Evolutionary conservation across 495 filamentous ascomycete genomes (phyloP), one percentile per base, ranked within the genome.

Genomic region (Penicillium antarcticum): DNA sequence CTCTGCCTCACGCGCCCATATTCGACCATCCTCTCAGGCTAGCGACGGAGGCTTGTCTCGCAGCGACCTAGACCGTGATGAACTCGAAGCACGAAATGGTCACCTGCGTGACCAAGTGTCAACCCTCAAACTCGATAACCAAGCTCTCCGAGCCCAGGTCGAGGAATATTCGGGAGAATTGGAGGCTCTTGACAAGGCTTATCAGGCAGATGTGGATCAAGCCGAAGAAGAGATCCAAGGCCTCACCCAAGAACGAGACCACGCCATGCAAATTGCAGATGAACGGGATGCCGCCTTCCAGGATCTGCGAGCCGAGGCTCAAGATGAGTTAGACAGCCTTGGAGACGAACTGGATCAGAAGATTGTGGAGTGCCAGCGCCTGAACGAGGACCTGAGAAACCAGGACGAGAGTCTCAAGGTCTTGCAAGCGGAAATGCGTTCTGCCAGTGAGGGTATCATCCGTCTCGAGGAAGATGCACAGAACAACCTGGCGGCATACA

Each of bases 401-500:
- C 75, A 74, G 29, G 70, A 75, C 17, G 92, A 97, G 51, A 90
- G 91, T 57, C 88, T 95, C 56, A 84, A 87, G 48, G 85, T 86
- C 5, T 65, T 97, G 26, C 91, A 96, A 54, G 82, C 84, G 35
- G 92, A 98, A 73, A 91, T 98, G 83, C 87, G 91, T 42, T 85
- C 86, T 45, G 85, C 95, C 58, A 91, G 86, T 54, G 92, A 97
- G 55, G 84, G 84, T 5, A 80, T 97, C 12, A 79, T 96, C 32
- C 74, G 86, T 42, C 77, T 97, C 0, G 94, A 97, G 62, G 92
- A 97, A 68, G 89, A 91, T 53, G 86, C 90, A 42, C 84, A 86
- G 47, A 78, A 74, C 53, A 78, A 81, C 55, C 66, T 76, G 48
- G 82, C 87, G 63, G 77, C 80, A 51, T 84, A 88, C 58, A 77